Conservation (phyloP, 2,329 filamentous ascomycete species). For the Botrytis byssoidea region DNA sequence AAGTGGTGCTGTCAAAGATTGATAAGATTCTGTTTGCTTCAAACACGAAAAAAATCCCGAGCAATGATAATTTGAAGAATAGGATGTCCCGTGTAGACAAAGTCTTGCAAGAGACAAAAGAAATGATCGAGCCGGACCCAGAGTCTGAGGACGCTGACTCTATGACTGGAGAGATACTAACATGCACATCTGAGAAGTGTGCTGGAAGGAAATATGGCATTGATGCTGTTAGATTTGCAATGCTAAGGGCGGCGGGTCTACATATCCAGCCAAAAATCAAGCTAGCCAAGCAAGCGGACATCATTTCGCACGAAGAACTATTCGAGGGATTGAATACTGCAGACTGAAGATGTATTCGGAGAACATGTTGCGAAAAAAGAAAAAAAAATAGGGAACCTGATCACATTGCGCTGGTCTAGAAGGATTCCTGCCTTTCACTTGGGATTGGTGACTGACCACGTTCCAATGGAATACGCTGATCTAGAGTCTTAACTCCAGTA, state of each 20-base stretch:
- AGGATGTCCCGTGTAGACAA: conserved; percentile 42
- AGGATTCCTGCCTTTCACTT: not conserved
- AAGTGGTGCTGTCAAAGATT: conserved; percentile 65
- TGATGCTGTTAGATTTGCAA: conserved; percentile 61
- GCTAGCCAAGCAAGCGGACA: conserved; percentile 36
- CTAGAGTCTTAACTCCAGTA: not conserved
- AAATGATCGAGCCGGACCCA: conserved; percentile 44
- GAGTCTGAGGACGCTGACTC: conserved; percentile 40
- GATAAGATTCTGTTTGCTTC: conserved; percentile 52
- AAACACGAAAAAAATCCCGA: conserved; percentile 33
- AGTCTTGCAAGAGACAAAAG: conserved; percentile 42
- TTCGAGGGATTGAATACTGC: conserved; percentile 18
- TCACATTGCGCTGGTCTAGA: not conserved
- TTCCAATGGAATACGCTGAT: not conserved
- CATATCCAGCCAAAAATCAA: conserved; percentile 45
- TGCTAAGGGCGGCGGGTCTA: conserved; percentile 60
- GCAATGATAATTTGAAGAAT: conserved; percentile 38
- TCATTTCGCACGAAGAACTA: conserved; percentile 36
- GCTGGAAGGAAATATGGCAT: conserved; percentile 54
- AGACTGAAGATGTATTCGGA: conserved; percentile 23
- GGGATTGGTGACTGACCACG: not conserved
- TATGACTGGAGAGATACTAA: conserved; percentile 58
- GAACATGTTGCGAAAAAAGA: not conserved
- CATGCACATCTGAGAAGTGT: conserved; percentile 53
- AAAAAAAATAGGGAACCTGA: not conserved